Base-by-base conservation (phyloP, 768 basidiomycete genomes). In the Asterophora parasitica region DNA sequence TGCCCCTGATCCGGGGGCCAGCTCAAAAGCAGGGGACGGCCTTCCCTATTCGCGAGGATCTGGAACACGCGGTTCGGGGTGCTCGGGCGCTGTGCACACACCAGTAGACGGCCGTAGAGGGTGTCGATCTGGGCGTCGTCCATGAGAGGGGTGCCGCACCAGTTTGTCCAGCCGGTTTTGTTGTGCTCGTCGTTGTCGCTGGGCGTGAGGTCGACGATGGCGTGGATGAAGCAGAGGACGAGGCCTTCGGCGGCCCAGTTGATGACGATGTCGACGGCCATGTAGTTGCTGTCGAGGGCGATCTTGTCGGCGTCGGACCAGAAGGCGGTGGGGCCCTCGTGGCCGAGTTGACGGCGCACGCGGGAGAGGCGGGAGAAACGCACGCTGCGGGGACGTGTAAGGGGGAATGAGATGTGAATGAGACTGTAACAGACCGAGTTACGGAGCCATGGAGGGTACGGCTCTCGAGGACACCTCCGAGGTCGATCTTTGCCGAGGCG, bases 181-280 rank as follows among this genome's bases (percentile, higher is more conserved):
- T 77, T 65, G 33, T 51, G 51, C 63, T 89, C 86, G 64, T 90
- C 84, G 58, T 89, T 88, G 72, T 91, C 87, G 8, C 66, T 68
- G 31, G 74, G 74, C 43, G 77, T 74, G 49, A 88, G 75, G 74
- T 92, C 88, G 50, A 80, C 79, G 27, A 81, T 81, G 34, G 90
- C 89, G 58, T 93, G 90, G 41, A 92, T 79, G 71, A 93, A 93
- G 65, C 90, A 92, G 28, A 93, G 74, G 50, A 92, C 87, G 61
- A 93, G 79, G 49, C 82, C 85, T 51, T 92, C 86, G 12, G 88
- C 87, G 42, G 88, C 89, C 81, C 83, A 88, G 65, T 91, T 93
- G 61, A 91, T 86, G 58, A 92, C 89, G 59, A 93, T 82, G 67
- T 93, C 89, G 50, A 88, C 85, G 4, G 83, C 83, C 80, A 92